Evolutionary conservation across 208 protist genomes (phyloP).

Genomic region (Trypanosoma theileri): DNA sequence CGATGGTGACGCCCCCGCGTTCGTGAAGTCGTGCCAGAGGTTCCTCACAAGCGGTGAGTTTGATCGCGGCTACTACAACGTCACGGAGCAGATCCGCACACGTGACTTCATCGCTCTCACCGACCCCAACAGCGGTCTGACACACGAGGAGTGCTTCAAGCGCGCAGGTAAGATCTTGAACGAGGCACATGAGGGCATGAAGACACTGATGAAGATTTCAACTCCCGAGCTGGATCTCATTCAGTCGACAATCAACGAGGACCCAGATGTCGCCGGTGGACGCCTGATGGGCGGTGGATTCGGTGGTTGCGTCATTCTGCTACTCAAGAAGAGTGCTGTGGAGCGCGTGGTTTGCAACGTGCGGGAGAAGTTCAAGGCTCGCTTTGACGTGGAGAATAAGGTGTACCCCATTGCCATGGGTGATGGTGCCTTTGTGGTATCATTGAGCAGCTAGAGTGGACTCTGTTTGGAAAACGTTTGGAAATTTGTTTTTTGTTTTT

Average conservation of each 20-base stretch:
- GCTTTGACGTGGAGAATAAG: conserved; percentile 55
- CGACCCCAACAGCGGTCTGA: conserved; percentile 32
- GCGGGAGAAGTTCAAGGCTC: conserved; percentile 51
- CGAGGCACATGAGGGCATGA: conserved; percentile 65
- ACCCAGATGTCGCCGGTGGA: conserved; percentile 69
- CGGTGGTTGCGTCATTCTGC: conserved; percentile 82
- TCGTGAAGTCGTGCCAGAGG: conserved; percentile 49
- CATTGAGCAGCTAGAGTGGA: conserved; percentile 19
- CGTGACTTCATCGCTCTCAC: conserved; percentile 58
- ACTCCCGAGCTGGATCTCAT: conserved; percentile 83
- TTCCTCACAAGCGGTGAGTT: conserved; percentile 55
- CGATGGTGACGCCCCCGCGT: conserved; percentile 40
- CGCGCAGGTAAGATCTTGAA: conserved; percentile 59
- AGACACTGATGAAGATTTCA: conserved; percentile 72
- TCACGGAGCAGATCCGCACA: conserved; percentile 70
- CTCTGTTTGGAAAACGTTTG: not conserved
- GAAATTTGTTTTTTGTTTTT: not conserved
- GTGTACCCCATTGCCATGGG: conserved; percentile 50
- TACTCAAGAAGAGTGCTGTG: conserved; percentile 46
- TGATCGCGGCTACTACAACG: conserved; percentile 63
- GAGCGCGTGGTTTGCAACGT: conserved; percentile 57
- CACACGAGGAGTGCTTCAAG: conserved; percentile 48
- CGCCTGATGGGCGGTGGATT: conserved; percentile 92
- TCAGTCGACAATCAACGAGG: conserved; percentile 54
- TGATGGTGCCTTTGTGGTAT: conserved; percentile 53